Base-by-base conservation (phyloP, 305 asterid species). In the Solanum hybrid region DNA sequence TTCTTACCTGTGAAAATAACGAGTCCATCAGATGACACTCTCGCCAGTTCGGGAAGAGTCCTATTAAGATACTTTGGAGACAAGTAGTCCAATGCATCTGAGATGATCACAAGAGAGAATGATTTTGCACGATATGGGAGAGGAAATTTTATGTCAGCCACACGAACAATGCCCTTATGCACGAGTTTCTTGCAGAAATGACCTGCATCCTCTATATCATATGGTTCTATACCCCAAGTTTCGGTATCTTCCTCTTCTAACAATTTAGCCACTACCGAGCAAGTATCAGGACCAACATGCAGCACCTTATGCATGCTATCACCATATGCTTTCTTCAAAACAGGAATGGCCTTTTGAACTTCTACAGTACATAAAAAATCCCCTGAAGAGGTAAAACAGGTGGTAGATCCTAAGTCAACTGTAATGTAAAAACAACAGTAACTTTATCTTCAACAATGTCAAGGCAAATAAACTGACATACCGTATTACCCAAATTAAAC, bases 171-270 rank as follows among this genome's bases (percentile, higher is more conserved):
- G 92, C 98, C 99, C 93, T 90, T 94, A 91, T 88, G 96, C 89
- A 96, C 97, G 91, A 96, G 91, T 84, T 90, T 94, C 92, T 92
- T 94, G 96, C 99, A 96, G 69, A 76, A 76, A 57, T 13, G 92
- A 85, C 92, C 94, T 74, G 97, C 96, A 91, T 96, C 97, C 92
- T 96, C 98, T 87, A 94, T 89, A 87, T 94, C 98, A 92, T 96
- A 96, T 33, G 99, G 99, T 82, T 96, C 99, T 89, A 96, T 90
- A 40, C 99, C 99, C 94, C 97, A 96, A 86, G 95, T 95, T 93
- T 95, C 96, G 84, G 94, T 95, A 78, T 95, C 96, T 77, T 92
- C 96, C 89, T 94, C 96, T 91, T 78, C 92, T 37, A 93, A 86
- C 87, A 96, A 91, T 80, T 92, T 89, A 74, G 97, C 92, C 78